Conservation (phyloP, 1,284 basidiomycete species). For the Cystobasidium slooffiae region DNA sequence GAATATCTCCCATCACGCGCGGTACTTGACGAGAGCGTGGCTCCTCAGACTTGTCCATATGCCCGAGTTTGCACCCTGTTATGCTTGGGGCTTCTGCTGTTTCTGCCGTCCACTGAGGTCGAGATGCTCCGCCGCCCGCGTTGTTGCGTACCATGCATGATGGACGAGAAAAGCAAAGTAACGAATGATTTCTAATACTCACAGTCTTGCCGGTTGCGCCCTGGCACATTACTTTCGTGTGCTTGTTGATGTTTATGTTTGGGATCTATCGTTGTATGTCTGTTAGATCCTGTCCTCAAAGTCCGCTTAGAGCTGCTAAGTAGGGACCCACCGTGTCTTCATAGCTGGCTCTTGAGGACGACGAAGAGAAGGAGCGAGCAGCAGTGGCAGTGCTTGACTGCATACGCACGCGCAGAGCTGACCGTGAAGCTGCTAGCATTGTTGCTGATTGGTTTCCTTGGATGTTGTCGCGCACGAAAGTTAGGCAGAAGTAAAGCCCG, state of each 20-base stretch:
- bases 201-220: slow-evolving; percentile 98
- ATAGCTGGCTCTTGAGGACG: neutral
- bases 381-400: neutral
- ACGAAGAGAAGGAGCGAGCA: slow-evolving; percentile 2
- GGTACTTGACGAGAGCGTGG: no score
- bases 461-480: no score
- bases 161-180: neutral
- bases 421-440: slow-evolving; percentile 13
- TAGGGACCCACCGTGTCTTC: neutral
- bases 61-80: no score
- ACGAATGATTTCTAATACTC: slow-evolving; percentile 53
- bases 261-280: no score
- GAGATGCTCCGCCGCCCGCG: neutral
- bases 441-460: neutral
- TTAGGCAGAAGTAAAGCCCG: no score
- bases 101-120: no score
- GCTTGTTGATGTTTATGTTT: slow-evolving; percentile 22
- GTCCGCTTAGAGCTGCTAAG: neutral
- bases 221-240: slow-evolving; percentile 56
- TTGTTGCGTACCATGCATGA: neutral
- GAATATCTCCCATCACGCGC: no score
- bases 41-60: no score
- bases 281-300: no score
- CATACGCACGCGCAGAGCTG: slow-evolving; percentile 8
- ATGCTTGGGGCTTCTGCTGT: no score